A percentile compares a stretch with the other conserved stretches of the same genome.
Evolutionary conservation across 345 rosid genomes (phyloP).

Genomic region (Raphanus sativus): DNA sequence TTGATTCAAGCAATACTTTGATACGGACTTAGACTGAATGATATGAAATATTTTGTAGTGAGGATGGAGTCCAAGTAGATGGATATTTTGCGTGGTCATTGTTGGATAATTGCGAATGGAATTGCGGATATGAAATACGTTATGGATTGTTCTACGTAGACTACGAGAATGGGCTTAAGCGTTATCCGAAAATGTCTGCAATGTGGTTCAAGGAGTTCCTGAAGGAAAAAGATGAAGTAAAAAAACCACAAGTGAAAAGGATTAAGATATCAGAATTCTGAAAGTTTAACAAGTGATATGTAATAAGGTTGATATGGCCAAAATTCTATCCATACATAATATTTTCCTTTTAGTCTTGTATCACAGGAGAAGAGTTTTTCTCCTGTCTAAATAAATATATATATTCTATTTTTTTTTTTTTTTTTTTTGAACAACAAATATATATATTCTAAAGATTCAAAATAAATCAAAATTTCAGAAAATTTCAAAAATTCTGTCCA

Average conservation of each 20-base stretch:
- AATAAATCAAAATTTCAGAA: background rate
- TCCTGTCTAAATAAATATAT: background rate
- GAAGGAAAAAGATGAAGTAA: background rate
- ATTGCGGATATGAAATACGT: conserved; percentile 45
- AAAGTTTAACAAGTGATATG: background rate
- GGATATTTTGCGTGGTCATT: conserved; percentile 63
- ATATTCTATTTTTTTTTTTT: too few relatives aligned
- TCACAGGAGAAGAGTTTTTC: background rate
- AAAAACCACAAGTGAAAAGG: conserved; percentile 4
- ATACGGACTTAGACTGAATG: background rate
- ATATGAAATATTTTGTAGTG: background rate
- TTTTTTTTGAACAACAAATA: too few relatives aligned
- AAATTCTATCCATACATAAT: background rate
- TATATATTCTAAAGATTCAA: background rate
- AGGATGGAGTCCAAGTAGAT: conserved; percentile 51
- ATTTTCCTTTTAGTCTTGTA: background rate
- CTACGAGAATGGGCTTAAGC: conserved; percentile 45
- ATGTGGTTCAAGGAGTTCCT: conserved; percentile 58
- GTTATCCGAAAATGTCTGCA: conserved; percentile 58
- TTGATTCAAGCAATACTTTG: background rate
- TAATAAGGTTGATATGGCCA: background rate
- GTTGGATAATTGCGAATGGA: conserved; percentile 63
- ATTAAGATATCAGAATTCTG: conserved; percentile 1
- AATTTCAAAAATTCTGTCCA: background rate
- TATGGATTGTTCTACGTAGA: conserved; percentile 56